Percentiles rank a stretch among this genome's conserved stretches.
Conservation (phyloP, 2,329 filamentous ascomycete genomes). For the Hymenotorrendiella dingleyae region DNA sequence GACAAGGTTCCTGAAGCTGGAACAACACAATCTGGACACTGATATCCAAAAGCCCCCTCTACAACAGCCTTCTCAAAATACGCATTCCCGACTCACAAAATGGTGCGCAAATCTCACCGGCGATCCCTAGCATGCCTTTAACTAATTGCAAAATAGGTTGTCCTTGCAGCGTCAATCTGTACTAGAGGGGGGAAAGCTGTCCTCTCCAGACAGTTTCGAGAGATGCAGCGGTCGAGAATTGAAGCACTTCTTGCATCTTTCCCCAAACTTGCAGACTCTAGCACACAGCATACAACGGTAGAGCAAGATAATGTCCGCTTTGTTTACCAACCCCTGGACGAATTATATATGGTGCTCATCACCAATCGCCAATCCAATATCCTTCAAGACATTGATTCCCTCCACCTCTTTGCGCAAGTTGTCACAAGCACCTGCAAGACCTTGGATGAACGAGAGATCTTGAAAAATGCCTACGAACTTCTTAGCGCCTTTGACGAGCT, state of each 20-base stretch:
- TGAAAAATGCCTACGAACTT: slow-evolving; percentile 91
- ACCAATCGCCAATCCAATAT: slow-evolving; percentile 99
- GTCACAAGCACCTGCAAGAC: slow-evolving; percentile 95
- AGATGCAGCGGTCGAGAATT: slow-evolving; percentile 94
- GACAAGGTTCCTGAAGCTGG: too few relatives aligned
- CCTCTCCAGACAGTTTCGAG: slow-evolving; percentile 93
- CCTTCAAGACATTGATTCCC: slow-evolving; percentile 95
- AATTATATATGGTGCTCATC: slow-evolving; percentile 99
- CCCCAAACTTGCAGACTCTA: slow-evolving; percentile 92
- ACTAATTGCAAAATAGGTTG: slow-evolving; percentile 57
- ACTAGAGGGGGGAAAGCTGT: slow-evolving; percentile 97
- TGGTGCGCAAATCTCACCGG: slow-evolving; percentile 10
- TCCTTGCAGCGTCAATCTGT: slow-evolving; percentile 97
- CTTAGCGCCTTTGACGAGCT: slow-evolving; percentile 96
- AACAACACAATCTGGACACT: slow-evolving; percentile 7
- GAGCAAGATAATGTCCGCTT: slow-evolving; percentile 99
- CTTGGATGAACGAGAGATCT: slow-evolving; percentile 89
- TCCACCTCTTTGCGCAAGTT: slow-evolving; percentile 96
- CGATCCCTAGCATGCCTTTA: background rate
- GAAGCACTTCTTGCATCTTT: slow-evolving; percentile 96
- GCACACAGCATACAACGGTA: slow-evolving; percentile 95
- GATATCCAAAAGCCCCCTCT: slow-evolving; percentile 9
- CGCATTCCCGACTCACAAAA: slow-evolving; percentile 10
- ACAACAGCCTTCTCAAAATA: slow-evolving; percentile 4
- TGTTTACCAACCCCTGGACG: slow-evolving; percentile 97